Conservation (phyloP, 352 stramenopile species). For the Pythium aphanidermatum region DNA sequence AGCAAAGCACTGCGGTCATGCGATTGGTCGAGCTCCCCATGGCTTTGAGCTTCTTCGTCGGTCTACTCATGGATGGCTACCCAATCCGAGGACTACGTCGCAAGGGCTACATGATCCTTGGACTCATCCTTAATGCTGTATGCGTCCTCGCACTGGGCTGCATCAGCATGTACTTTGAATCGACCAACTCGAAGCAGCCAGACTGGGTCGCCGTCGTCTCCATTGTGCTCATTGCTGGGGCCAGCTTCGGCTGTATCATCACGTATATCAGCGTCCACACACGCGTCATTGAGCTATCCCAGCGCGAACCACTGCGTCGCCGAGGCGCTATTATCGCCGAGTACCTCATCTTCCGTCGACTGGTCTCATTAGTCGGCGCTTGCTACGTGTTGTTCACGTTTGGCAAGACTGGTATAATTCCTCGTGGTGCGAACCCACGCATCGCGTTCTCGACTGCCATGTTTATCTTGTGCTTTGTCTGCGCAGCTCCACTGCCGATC, state of each 20-base stretch:
- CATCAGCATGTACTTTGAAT: constrained; percentile 20
- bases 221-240: constrained; percentile 23
- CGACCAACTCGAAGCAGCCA: background rate
- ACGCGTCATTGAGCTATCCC: constrained; percentile 33
- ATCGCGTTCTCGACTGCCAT: constrained; percentile 24
- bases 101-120: constrained; percentile 33
- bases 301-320: constrained; percentile 27
- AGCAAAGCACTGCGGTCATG: constrained; percentile 19
- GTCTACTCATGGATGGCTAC: constrained; percentile 26
- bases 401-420: too few species aligned
- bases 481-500: constrained; percentile 21
- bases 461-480: constrained; percentile 27
- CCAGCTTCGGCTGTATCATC: constrained; percentile 35
- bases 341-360: constrained; percentile 33
- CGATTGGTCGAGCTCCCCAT: constrained; percentile 29
- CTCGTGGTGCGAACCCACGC: constrained; percentile 2
- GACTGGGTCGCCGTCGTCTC: constrained; percentile 17
- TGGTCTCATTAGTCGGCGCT: constrained; percentile 13
- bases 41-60: constrained; percentile 29
- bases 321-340: constrained; percentile 24
- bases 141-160: constrained; percentile 13
- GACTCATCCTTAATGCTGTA: constrained; percentile 17
- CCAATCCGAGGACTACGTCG: constrained; percentile 25
- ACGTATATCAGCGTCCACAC: constrained; percentile 37
- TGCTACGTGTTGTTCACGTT: constrained; percentile 16